phyloP scores from a whole-genome alignment of 495 filamentous ascomycete genomes.

The Trypethelium eluteriae region DNA sequence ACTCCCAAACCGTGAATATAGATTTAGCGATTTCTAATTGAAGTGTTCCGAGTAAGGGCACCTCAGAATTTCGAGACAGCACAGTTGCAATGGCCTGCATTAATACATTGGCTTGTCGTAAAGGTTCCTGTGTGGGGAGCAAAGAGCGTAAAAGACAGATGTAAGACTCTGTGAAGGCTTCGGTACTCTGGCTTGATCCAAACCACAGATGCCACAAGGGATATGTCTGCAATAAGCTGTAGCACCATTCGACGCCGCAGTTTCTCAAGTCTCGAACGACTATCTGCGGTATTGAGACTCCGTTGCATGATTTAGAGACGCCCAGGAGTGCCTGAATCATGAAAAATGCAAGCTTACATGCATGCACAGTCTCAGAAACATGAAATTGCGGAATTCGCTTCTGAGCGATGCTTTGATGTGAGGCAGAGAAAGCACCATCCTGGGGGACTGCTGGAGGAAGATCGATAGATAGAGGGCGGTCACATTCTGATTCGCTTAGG shows the following conservation, averaged over 20 bases:
- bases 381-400: constrained; percentile 7
- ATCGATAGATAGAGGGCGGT: background rate
- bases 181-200: background rate
- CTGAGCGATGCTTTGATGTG: background rate
- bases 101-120: background rate
- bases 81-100: background rate
- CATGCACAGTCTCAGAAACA: background rate
- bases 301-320: background rate
- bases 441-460: background rate
- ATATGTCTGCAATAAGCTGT: background rate
- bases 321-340: constrained; percentile 16
- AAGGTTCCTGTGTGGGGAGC: background rate
- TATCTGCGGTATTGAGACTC: background rate
- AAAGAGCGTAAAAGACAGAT: background rate
- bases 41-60: background rate
- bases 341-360: background rate
- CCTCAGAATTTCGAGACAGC: background rate
- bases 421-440: background rate
- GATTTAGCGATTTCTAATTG: constrained; percentile 3
- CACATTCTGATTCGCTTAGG: background rate
- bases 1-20: background rate
- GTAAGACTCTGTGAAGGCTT: background rate
- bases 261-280: background rate
- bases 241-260: background rate
- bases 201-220: background rate